Base-by-base conservation (phyloP, 2,329 filamentous ascomycete species). In the Penicillium sclerotigenum region DNA sequence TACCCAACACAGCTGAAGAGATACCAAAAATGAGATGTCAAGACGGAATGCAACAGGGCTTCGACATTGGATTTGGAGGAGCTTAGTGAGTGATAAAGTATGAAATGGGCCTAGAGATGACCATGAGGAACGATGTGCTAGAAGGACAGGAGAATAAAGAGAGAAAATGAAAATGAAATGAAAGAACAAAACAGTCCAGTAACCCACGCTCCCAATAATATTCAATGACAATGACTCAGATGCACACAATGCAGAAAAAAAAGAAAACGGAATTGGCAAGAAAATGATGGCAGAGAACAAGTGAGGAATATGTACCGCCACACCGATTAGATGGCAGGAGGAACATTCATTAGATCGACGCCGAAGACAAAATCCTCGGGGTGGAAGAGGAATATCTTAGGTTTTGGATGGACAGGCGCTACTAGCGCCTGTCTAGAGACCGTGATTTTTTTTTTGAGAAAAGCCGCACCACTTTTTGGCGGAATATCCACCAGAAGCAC, bases 121-220 rank as follows among this genome's bases (percentile, higher is more conserved):
- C 61, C 63, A 62, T 60, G 61, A 65, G 59, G 43, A 62, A 62
- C 52, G 53, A 68, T 64, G 63, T 68, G 60, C 65, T 67, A 67
- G 66, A 66, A 65, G 66, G 47, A 50, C 46, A 54, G 42, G 28
- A 47, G 36, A 54, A 61, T 52, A 62, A 60, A 58, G 48, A 62
- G 58, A 62, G 55, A 63, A 57, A 59, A 52, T 16, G 11, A 24
- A 52, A 59, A 62, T 62, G 61, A 53, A 63, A 59, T 61, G 57
- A 65, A 57, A 59, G 59, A 59, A 52, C 52, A 55, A 55, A 59
- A 50, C 53, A 56, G 55, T 43, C 61, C 64, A 64, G 57, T 60
- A 61, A 62, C 58, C 61, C 59, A 65, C 65, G 64, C 62, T 63
- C 65, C 61, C 61, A 64, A 66, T 65, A 65, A 66, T 65, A 65